Percentiles rank a stretch among this genome's conserved stretches.
Conservation (phyloP, 176 grass and related monocot species). For the Musa beccarii region DNA sequence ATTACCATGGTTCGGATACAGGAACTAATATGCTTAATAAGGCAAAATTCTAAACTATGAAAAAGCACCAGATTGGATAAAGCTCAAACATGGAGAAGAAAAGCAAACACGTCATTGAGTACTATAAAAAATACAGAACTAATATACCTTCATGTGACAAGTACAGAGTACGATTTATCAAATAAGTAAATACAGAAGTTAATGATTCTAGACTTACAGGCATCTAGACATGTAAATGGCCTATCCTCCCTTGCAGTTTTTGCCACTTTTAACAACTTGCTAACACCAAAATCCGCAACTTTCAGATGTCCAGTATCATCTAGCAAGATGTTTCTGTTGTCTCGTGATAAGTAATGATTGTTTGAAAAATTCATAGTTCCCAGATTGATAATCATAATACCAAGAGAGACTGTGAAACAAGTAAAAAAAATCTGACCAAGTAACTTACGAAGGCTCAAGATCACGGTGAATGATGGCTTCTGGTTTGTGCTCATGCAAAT, state of each 20-base stretch:
- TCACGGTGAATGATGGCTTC: conserved; percentile 92
- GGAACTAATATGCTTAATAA: not conserved
- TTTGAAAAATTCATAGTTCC: not conserved
- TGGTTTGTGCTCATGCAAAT: conserved; percentile 89
- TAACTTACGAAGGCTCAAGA: conserved; percentile 95
- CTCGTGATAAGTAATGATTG: conserved; percentile 22
- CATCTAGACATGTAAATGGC: conserved; percentile 49
- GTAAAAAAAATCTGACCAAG: conserved; percentile 5
- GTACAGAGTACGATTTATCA: not conserved
- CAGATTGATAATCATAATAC: not conserved
- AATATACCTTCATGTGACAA: not conserved
- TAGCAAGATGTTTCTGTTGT: conserved; percentile 82
- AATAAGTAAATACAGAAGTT: not conserved
- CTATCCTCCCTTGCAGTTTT: conserved; percentile 62
- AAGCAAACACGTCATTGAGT: not conserved
- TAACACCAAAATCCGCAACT: conserved; percentile 93
- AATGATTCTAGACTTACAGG: conserved; percentile 45
- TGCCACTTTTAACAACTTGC: conserved; percentile 79
- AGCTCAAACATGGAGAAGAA: not conserved
- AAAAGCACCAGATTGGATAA: not conserved
- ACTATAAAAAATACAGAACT: not conserved
- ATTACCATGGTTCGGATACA: too few relatives aligned
- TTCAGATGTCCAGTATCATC: conserved; percentile 95
- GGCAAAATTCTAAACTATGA: not conserved
- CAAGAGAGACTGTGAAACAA: not conserved